Evolutionary conservation across 371 early-diverging fungal species (phyloP), one percentile per base, ranked within the genome.

Genomic region (Apophysomyces variabilis): DNA sequence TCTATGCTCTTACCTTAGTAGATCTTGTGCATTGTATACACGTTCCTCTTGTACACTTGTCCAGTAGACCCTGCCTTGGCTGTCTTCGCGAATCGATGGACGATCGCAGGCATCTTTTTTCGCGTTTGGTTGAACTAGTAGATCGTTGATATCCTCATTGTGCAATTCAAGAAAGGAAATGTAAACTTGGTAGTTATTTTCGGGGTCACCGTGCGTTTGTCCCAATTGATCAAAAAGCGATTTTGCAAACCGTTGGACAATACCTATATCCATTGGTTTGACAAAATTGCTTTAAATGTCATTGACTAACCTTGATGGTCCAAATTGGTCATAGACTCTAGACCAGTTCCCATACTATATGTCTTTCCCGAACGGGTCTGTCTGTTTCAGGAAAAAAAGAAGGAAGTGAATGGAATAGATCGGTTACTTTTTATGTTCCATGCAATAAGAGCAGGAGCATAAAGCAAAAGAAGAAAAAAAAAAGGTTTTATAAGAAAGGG

Each of bases 331-430:
- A 70, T 66, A 38, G 66, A 74, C 60, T 73, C 75, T 11, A 82
- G 64, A 38, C 83, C 86, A 36, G 92, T 93, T 56, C 95, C 94
- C 96, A 99, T 96, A n/a, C 96, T 98, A 73, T 93, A 94, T 0
- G 99, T 97, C 80, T 99, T 99, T 47, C 97, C 97, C 47, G 83
- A 78, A 38, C 87, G 84, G 8, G 79, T 82, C 77, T 78, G 54
- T 21, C 54, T 50, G 54, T 50, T 18, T 9, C 16, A 46, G 35
- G 36, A 32, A 64, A 14, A 21, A 44, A 44, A 32, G 8, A 44
- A 32, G 18, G 32, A 12, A 35, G 38, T 26, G 38, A 58, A n/a
- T n/a, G 38, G 26, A 59, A 59, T 21, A 39, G 37, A 13, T 21
- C 7, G 60, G 32, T 11, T 18, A 50, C 16, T 21, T 50, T 50